phyloP scores from a whole-genome alignment of 2,329 filamentous ascomycete species.

The Bipolaris cookei region DNA sequence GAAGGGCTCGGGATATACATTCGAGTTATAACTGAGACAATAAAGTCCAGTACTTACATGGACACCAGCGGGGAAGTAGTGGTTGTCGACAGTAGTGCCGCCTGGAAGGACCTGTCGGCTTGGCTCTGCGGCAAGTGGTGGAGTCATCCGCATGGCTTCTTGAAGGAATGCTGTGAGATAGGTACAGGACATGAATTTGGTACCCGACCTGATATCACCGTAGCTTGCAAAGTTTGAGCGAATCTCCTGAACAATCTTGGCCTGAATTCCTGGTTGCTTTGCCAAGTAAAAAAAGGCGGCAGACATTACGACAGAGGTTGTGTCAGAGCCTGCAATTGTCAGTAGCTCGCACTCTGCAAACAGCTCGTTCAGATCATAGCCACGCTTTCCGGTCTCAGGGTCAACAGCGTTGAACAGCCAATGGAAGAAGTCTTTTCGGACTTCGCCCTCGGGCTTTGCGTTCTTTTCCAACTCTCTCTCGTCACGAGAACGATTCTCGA shows the following conservation, averaged over 20 bases:
- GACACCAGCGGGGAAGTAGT: slow-evolving; percentile 28
- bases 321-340: slow-evolving; percentile 35
- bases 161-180: slow-evolving; percentile 33
- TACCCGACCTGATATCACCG: slow-evolving; percentile 28
- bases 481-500: slow-evolving; percentile 17
- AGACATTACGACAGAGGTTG: slow-evolving; percentile 27
- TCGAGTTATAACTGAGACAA: slow-evolving; percentile 24
- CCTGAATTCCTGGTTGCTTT: slow-evolving; percentile 20
- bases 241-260: slow-evolving; percentile 28
- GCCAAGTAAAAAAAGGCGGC: slow-evolving; percentile 31
- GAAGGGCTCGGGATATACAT: slow-evolving; percentile 28
- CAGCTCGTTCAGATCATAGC: slow-evolving; percentile 49
- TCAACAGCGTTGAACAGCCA: slow-evolving; percentile 52
- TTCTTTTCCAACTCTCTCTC: slow-evolving; percentile 23
- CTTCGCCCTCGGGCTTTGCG: slow-evolving; percentile 24
- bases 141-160: slow-evolving; percentile 32
- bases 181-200: slow-evolving; percentile 24
- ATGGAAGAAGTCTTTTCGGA: slow-evolving; percentile 52
- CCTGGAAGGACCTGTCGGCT: slow-evolving; percentile 31
- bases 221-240: slow-evolving; percentile 23
- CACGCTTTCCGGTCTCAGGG: slow-evolving; percentile 46
- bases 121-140: slow-evolving; percentile 27
- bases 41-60: slow-evolving; percentile 24
- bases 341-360: slow-evolving; percentile 36
- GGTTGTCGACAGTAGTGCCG: slow-evolving; percentile 25